These are phyloP conservation scores for Ustanciosporium gigantosporum DNA, from an alignment of 1,284 basidiomycete species.

Conservation along the genomic window DNA sequence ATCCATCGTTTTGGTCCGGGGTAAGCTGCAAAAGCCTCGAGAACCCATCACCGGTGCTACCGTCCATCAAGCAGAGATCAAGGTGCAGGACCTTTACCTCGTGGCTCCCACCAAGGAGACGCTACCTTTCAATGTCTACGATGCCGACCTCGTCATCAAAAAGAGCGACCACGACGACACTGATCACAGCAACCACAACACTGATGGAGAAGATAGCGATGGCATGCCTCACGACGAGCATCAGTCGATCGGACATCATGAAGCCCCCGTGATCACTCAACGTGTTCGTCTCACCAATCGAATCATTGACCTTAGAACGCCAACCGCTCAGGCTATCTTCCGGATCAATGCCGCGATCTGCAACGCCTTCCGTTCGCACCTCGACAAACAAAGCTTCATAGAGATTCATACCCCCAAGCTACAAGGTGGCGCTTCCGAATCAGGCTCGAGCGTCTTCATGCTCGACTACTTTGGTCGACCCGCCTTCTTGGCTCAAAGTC, in stretches of 20 bases:
- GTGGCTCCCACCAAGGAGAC: slow-evolving; percentile 38
- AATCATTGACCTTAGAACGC: slow-evolving; percentile 54
- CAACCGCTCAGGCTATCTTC: slow-evolving; percentile 54
- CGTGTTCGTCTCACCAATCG: slow-evolving; percentile 54
- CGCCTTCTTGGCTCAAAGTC: slow-evolving; percentile 54
- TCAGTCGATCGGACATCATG: slow-evolving; percentile 23
- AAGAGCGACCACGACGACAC: slow-evolving; percentile 33
- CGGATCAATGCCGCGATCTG: slow-evolving; percentile 53
- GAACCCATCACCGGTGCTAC: slow-evolving; percentile 49
- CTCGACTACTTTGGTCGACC: slow-evolving; percentile 57
- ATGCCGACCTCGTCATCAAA: slow-evolving; percentile 45
- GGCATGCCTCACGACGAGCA: slow-evolving; percentile 17
- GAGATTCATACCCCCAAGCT: slow-evolving; percentile 59
- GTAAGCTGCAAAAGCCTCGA: slow-evolving; percentile 43
- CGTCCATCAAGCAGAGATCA: slow-evolving; percentile 47
- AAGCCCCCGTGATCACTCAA: slow-evolving; percentile 40
- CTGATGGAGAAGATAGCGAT: slow-evolving; percentile 8
- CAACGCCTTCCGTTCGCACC: slow-evolving; percentile 49
- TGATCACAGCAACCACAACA: slow-evolving; percentile 7
- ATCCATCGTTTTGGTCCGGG: slow-evolving; percentile 49
- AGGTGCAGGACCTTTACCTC: slow-evolving; percentile 47
- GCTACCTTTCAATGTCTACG: slow-evolving; percentile 55
- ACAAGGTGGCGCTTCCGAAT: slow-evolving; percentile 55
- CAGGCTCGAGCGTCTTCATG: slow-evolving; percentile 53
- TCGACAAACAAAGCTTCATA: slow-evolving; percentile 43